Percentiles rank a stretch among this genome's conserved stretches.
Conservation (phyloP, 2,329 filamentous ascomycete genomes). For the Botrytis galanthina region DNA sequence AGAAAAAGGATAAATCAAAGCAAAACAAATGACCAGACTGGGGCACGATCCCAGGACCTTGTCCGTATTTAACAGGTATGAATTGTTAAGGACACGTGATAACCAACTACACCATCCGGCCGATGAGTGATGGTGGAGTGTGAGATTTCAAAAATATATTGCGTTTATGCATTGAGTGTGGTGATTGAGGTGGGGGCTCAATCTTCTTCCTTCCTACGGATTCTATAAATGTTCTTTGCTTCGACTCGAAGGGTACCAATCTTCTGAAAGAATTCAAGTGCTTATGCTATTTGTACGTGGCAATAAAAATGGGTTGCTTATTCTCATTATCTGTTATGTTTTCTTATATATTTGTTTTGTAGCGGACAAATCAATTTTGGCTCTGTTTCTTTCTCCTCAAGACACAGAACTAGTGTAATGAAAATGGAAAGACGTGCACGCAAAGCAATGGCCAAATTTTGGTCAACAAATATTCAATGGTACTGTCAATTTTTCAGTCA, state of each 20-base stretch:
- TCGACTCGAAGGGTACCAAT: neutral
- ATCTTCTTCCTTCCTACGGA: neutral
- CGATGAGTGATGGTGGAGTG: neutral
- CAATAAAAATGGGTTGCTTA: neutral
- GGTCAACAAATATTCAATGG: neutral
- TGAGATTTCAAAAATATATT: neutral
- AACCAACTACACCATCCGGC: conserved; percentile 20
- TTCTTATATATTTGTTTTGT: neutral
- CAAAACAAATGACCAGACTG: neutral
- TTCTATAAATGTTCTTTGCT: neutral
- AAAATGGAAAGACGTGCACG: neutral
- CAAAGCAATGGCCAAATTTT: neutral
- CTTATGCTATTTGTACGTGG: neutral
- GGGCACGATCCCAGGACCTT: conserved; percentile 13
- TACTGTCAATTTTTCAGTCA: neutral
- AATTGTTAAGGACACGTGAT: conserved; percentile 15
- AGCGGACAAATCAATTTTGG: neutral
- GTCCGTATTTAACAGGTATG: neutral
- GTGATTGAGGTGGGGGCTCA: neutral
- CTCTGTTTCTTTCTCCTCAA: neutral
- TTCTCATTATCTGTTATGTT: neutral
- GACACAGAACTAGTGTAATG: neutral
- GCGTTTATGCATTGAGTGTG: accelerated
- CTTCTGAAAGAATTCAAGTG: neutral
- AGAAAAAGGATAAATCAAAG: no score